Base-by-base conservation (phyloP, 208 protist species). In the Tritrichomonas foetus region DNA sequence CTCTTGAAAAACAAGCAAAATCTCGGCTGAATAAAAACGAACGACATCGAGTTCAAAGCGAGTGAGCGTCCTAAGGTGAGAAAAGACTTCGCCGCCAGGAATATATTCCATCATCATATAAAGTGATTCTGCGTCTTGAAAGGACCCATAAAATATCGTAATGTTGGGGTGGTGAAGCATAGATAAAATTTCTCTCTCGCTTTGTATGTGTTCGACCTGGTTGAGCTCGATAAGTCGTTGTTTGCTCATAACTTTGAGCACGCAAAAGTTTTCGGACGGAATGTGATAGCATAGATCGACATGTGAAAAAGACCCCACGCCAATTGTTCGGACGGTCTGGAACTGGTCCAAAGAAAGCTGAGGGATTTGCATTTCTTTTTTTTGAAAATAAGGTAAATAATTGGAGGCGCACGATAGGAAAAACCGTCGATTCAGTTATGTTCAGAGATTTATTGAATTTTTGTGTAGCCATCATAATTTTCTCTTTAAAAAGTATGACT, bases 1-100 rank as follows among this genome's bases (percentile, higher is more conserved):
- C 92, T 95, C 94, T 53, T 95, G 49, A 78, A 96, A 95, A 41
- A 94, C 95, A 44, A 96, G 93, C 36, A 95, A 93, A 50, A 96
- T 94, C 92, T 96, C 78, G 3, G 78, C 78, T 47, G 78, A 41
- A 89, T 89, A 89, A 61, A 89, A 89, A 50, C 78, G 78, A n/a
- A 57, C 47, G 57, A 49, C 47, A 89, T 89, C 78, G 25, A 49
- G 78, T 39, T 89, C 78, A 49, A 89, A 89, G 20, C 39, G 39
- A 57, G 53, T 3, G 16, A 53, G 44, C 22, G 78, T 89, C 20
- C 78, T 25, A 20, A 89, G 44, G 30, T 89, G 78, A 14, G 78
- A 89, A 36, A 89, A 89, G 39, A 89, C 78, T 89, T 89, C 78
- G 9, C 78, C 78, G 25, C 78, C 78, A 39, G 78, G n/a, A n/a